Percentiles rank a stretch among this genome's conserved stretches.
Evolutionary conservation across 768 basidiomycete species (phyloP).

Genomic region (Macrolepiota dolichaula): DNA sequence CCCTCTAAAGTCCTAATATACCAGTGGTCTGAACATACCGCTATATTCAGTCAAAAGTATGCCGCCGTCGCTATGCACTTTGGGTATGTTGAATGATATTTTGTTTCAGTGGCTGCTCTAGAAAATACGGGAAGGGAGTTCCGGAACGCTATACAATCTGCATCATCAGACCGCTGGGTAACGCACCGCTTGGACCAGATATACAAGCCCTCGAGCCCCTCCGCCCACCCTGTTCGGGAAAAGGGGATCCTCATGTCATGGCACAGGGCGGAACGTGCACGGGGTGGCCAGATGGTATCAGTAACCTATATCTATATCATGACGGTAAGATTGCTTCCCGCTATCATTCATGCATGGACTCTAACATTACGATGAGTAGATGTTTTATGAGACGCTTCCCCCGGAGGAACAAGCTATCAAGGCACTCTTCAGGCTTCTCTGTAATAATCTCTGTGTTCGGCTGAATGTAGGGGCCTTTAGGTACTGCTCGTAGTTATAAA

Average conservation of each 20-base stretch:
- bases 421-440: background rate
- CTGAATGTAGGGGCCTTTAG: background rate
- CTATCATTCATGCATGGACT: background rate
- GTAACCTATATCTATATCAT: background rate
- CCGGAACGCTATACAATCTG: background rate
- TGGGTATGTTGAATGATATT: background rate
- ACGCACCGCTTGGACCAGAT: background rate
- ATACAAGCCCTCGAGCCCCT: background rate
- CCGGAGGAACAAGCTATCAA: background rate
- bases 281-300: background rate
- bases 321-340: background rate
- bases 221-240: background rate
- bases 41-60: background rate
- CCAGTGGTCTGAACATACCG: background rate
- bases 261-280: background rate
- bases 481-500: background rate
- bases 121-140: background rate
- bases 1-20: background rate
- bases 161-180: background rate
- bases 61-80: background rate
- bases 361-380: background rate
- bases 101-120: background rate
- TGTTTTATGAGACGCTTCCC: background rate
- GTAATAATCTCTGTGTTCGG: background rate
- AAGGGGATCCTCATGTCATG: background rate